Conservation (phyloP, 2,329 filamentous ascomycete species). For the Alternaria postmessia region DNA sequence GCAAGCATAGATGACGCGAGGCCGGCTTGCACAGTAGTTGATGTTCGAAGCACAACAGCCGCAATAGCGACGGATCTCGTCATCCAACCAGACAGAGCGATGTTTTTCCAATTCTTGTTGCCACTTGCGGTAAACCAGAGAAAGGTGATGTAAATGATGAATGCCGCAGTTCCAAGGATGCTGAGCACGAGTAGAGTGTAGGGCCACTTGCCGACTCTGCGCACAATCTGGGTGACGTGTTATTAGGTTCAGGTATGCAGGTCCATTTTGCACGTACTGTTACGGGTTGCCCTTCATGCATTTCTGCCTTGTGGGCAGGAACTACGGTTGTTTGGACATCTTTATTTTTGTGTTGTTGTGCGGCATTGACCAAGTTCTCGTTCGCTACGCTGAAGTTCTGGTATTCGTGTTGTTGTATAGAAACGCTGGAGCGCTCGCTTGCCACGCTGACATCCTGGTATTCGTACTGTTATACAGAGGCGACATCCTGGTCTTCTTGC, state of each 20-base stretch:
- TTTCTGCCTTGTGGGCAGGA: too few relatives aligned
- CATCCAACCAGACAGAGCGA: background rate
- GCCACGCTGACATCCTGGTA: too few relatives aligned
- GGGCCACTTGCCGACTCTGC: background rate
- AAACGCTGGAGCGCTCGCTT: too few relatives aligned
- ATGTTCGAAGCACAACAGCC: background rate
- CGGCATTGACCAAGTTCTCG: too few relatives aligned
- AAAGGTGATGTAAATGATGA: background rate
- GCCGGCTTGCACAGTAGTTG: background rate
- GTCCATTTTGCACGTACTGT: too few relatives aligned
- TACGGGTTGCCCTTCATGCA: rapidly evolving
- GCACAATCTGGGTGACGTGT: too few relatives aligned
- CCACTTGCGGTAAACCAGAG: background rate
- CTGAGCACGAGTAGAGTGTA: background rate
- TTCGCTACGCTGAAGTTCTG: too few relatives aligned
- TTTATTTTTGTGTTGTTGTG: too few relatives aligned
- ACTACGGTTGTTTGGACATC: too few relatives aligned
- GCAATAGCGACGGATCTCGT: background rate
- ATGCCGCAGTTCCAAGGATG: background rate
- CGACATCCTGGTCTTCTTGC: too few relatives aligned
- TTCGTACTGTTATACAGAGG: too few relatives aligned
- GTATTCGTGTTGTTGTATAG: background rate
- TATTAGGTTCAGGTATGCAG: too few relatives aligned
- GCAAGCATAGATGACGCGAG: background rate
- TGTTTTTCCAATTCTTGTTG: background rate